Conservation (phyloP, 495 filamentous ascomycete genomes). For the Talaromyces stipitatus region DNA sequence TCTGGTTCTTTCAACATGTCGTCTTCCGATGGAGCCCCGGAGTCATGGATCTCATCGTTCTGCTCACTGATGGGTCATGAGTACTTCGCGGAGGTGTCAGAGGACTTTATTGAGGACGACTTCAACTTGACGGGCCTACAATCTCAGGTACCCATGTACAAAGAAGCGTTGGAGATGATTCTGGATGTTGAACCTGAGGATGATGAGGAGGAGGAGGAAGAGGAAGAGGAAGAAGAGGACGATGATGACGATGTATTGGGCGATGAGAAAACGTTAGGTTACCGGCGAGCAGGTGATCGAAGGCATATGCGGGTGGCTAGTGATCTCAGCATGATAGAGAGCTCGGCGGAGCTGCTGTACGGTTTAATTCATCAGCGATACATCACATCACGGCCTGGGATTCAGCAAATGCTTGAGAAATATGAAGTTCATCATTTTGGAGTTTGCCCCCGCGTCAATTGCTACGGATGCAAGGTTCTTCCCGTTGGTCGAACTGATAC, state of each 20-base stretch:
- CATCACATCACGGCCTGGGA: slow-evolving; percentile 93
- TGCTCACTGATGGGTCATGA: slow-evolving; percentile 93
- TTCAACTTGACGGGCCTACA: slow-evolving; percentile 97
- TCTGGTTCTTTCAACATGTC: slow-evolving; percentile 49
- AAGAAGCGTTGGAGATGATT: slow-evolving; percentile 96
- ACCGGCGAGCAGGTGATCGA: slow-evolving; percentile 55
- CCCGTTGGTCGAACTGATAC: slow-evolving; percentile 90
- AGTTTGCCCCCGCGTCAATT: slow-evolving; percentile 82
- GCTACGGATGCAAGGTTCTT: slow-evolving; percentile 77
- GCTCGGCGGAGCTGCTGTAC: slow-evolving; percentile 93
- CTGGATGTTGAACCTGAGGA: slow-evolving; percentile 95
- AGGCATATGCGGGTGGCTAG: slow-evolving; percentile 81
- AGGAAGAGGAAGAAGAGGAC: slow-evolving; percentile 68
- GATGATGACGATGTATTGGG: slow-evolving; percentile 65
- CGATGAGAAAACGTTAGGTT: slow-evolving; percentile 52
- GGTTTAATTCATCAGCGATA: slow-evolving; percentile 97
- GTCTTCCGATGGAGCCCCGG: slow-evolving; percentile 74
- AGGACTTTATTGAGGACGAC: slow-evolving; percentile 99
- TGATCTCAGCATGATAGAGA: slow-evolving; percentile 91
- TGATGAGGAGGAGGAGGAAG: slow-evolving; percentile 67
- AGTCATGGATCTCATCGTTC: slow-evolving; percentile 97
- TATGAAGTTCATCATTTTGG: slow-evolving; percentile 96
- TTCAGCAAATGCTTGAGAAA: slow-evolving; percentile 98
- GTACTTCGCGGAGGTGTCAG: slow-evolving; percentile 96
- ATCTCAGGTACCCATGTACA: slow-evolving; percentile 96